Conservation (phyloP, 176 grass and related monocot genomes). For the Oryza nivara region DNA sequence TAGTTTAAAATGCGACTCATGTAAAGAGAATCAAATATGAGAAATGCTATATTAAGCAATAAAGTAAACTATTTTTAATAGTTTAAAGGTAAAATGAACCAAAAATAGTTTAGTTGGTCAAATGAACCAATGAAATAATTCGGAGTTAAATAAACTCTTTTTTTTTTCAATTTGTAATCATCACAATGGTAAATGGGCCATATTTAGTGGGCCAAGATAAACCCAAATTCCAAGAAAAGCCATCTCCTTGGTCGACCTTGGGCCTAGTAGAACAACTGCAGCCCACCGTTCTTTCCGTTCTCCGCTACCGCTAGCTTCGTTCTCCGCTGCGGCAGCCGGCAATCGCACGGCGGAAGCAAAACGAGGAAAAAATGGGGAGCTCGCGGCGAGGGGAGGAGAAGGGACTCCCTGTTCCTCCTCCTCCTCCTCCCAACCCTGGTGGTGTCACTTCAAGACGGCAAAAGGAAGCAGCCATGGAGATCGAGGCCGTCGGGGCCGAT, state of each 20-base stretch:
- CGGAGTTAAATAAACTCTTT: too few species aligned
- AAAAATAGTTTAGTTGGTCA: too few species aligned
- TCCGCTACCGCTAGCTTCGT: background rate
- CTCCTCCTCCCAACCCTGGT: background rate
- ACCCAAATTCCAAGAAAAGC: background rate
- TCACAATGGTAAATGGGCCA: background rate
- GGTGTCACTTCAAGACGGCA: background rate
- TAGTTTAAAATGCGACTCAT: too few species aligned
- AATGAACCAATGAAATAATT: too few species aligned
- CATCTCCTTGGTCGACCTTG: background rate
- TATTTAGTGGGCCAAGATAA: background rate
- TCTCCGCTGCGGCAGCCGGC: background rate
- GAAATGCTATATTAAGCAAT: too few species aligned
- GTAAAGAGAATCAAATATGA: too few species aligned
- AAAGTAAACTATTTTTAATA: too few species aligned
- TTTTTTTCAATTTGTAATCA: too few species aligned
- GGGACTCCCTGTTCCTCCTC: background rate
- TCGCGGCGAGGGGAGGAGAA: background rate
- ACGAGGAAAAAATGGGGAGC: constrained; percentile 13
- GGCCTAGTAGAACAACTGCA: background rate
- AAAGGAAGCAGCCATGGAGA: constrained; percentile 2
- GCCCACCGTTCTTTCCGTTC: too few species aligned
- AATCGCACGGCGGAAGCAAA: background rate
- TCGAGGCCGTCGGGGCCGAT: background rate
- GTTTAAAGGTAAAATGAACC: too few species aligned